Conservation (phyloP, 2,329 filamentous ascomycete genomes). For the Rutstroemia sp. region DNA sequence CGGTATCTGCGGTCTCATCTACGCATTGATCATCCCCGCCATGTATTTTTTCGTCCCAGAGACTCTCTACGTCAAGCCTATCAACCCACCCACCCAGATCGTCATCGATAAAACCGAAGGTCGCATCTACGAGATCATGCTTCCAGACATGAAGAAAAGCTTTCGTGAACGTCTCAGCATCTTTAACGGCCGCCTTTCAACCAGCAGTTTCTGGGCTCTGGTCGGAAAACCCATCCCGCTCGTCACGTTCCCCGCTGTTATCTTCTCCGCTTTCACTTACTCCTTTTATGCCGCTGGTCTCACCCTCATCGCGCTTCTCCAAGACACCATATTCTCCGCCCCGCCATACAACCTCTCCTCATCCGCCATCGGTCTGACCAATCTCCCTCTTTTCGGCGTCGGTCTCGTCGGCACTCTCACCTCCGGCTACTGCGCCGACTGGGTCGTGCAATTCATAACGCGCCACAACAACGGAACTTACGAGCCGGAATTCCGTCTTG, state of each 20-base stretch:
- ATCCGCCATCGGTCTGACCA: conserved; percentile 18
- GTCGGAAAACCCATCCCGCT: conserved; percentile 39
- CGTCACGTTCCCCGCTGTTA: conserved; percentile 42
- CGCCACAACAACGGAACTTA: conserved; percentile 44
- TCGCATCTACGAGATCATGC: conserved; percentile 20
- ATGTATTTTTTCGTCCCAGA: conserved; percentile 40
- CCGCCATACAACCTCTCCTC: conserved; percentile 18
- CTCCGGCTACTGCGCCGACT: conserved; percentile 32
- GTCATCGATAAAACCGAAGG: conserved; percentile 23
- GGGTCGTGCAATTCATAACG: conserved; percentile 36
- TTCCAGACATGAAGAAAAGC: conserved; percentile 28
- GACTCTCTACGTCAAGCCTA: conserved; percentile 30
- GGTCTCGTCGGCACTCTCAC: conserved; percentile 30
- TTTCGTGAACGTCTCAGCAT: conserved; percentile 31
- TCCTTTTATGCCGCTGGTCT: conserved; percentile 19
- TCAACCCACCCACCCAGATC: conserved; percentile 14
- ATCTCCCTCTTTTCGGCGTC: conserved; percentile 17
- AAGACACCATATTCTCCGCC: conserved; percentile 19
- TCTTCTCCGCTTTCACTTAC: conserved; percentile 21
- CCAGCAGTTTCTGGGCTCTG: conserved; percentile 33
- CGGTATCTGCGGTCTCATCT: conserved; percentile 35
- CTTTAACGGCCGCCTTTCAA: conserved; percentile 33
- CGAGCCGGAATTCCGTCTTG: conserved; percentile 45
- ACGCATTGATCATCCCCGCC: conserved; percentile 32
- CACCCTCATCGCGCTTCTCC: conserved; percentile 21